Evolutionary conservation across 805 yeast species (phyloP), one percentile per base, ranked within the genome.

Genomic region (Kodamaea hsintzibuensis): DNA sequence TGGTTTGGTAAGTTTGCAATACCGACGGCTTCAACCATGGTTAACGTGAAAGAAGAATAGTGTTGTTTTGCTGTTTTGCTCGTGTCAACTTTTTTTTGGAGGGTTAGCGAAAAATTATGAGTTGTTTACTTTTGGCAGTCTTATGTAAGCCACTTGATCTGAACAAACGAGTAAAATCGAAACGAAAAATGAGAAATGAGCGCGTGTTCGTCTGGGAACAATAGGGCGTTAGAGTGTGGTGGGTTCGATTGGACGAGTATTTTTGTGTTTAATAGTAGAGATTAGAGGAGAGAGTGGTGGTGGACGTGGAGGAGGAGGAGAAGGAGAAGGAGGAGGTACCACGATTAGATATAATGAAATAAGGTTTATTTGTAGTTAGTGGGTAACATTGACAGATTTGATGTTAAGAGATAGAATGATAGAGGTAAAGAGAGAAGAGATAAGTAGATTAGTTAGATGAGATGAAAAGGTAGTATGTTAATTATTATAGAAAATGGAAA

Each of bases 1-100:
- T 86, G 92, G 62, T 86, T 86, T 52, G 92, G 92, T 59, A 86
- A 76, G 65, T 84, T 85, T 40, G 90, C 78, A 62, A 86, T 82
- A 52, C 92, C 92, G 59, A 86, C 82, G 35, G 85, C 79, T 66
- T 83, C 85, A 39, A 78, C 78, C 80, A 76, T 76, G 48, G 43
- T 55, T 30, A 30, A 30, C 35, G 53, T 37, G 30, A 39, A 22
- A 40, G 44, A 17, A 40, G 42, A 40, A 19, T 30, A 30, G 22
- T 44, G 22, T 42, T 46, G 50, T 49, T 22, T 42, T 47, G 43
- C 40, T 42, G 52, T 50, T 42, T 49, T 43, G 17, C 52, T 49
- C 50, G 50, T 46, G 56, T 49, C 44, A 40, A 40, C 50, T 53
- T 53, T 53, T 48, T 49, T 50, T 53, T 30, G 35, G 39, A 35